Evolutionary conservation across 768 basidiomycete genomes (phyloP).

Genomic region (Collybiopsis confluens): DNA sequence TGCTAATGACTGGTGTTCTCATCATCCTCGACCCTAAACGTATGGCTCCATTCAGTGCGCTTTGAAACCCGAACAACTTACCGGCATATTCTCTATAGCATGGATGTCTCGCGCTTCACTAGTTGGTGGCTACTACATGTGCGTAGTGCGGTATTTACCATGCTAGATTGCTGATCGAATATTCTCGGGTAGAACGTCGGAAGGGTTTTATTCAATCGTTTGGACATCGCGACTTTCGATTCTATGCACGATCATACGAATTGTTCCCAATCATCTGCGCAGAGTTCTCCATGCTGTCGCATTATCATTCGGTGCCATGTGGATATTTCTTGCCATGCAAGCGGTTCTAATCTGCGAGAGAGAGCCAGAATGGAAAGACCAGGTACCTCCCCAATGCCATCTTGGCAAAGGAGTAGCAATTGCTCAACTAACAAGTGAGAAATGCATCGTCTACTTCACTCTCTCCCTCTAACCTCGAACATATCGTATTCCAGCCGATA

Average conservation of each 20-base stretch:
- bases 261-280: neutral
- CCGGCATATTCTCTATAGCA: neutral
- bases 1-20: slow-evolving; percentile 1
- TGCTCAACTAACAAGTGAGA: neutral
- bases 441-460: neutral
- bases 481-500: neutral
- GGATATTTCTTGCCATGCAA: slow-evolving; percentile 1
- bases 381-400: slow-evolving; percentile 1
- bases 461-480: too few relatives aligned
- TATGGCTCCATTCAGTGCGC: neutral
- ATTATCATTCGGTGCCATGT: neutral
- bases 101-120: neutral
- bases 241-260: neutral
- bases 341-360: slow-evolving; percentile 1
- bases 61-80: too few relatives aligned
- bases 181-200: neutral
- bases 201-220: slow-evolving; percentile 2
- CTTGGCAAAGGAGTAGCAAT: slow-evolving; percentile 1
- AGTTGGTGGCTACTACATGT: slow-evolving; percentile 1
- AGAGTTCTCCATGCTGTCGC: neutral
- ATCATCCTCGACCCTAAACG: slow-evolving; percentile 3
- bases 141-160: neutral
- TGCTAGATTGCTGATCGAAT: neutral
- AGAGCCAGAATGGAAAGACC: slow-evolving; percentile 1
- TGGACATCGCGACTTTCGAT: slow-evolving; percentile 4